Conservation (phyloP, 2,329 filamentous ascomycete species). For the Epichloe coenophiala region DNA sequence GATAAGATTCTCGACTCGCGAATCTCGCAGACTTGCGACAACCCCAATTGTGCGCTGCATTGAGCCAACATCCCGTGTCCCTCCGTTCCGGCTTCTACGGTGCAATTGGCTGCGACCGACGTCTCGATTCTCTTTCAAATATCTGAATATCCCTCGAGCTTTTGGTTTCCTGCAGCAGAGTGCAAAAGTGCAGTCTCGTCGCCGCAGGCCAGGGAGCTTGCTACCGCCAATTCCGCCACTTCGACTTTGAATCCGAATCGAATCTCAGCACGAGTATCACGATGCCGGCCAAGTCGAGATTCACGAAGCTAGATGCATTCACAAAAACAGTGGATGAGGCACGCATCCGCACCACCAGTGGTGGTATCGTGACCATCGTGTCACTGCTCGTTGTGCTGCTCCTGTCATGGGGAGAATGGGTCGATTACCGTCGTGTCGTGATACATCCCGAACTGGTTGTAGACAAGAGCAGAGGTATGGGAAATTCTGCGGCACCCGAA, state of each 20-base stretch:
- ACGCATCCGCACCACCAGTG: slow-evolving; percentile 85
- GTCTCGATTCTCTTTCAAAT: too few relatives aligned
- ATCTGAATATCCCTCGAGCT: background rate
- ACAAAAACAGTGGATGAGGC: slow-evolving; percentile 99
- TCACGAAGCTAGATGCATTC: slow-evolving; percentile 94
- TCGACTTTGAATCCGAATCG: background rate
- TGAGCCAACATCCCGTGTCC: background rate
- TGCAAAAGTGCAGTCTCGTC: background rate
- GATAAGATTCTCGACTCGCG: background rate
- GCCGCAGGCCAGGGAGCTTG: slow-evolving; percentile 1
- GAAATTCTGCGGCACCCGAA: background rate
- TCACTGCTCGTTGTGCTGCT: slow-evolving; percentile 81
- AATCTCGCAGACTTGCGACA: background rate
- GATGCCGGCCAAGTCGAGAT: slow-evolving; percentile 87
- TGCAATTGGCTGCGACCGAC: background rate
- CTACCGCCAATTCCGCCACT: background rate
- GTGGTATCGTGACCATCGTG: slow-evolving; percentile 85
- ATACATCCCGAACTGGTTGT: slow-evolving; percentile 90
- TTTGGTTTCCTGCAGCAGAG: background rate
- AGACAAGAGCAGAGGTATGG: slow-evolving; percentile 81
- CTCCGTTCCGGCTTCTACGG: background rate
- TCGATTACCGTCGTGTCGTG: slow-evolving; percentile 73
- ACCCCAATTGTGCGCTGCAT: background rate
- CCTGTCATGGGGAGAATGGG: slow-evolving; percentile 90
- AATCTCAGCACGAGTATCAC: background rate